These are phyloP conservation scores for Wickerhamiella alocasiicola DNA, from an alignment of 805 yeast genomes.

Conservation along the genomic window DNA sequence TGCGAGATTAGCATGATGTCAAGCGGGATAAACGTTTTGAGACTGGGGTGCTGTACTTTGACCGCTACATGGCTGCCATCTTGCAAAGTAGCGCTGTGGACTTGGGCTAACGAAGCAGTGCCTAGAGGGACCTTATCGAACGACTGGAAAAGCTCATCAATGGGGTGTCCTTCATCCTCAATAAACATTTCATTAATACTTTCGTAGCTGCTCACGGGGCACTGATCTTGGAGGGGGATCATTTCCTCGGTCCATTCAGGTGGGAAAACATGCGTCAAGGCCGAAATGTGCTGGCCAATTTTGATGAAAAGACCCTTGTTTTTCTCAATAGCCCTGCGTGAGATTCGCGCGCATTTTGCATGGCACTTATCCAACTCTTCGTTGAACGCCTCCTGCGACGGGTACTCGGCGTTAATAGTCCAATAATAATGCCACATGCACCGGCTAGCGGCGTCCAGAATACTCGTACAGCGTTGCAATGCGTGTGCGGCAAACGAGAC, in stretches of 20 bases:
- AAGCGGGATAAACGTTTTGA: conserved; percentile 77
- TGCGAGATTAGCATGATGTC: conserved; percentile 68
- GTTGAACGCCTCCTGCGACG: conserved; percentile 34
- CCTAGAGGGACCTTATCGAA: conserved; percentile 76
- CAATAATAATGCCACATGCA: conserved; percentile 63
- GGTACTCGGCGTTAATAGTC: conserved; percentile 37
- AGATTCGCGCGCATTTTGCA: conserved; percentile 59
- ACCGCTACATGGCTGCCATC: conserved; percentile 76
- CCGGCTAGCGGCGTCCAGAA: conserved; percentile 26
- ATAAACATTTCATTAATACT: conserved; percentile 57
- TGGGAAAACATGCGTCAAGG: conserved; percentile 83
- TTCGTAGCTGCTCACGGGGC: conserved; percentile 67
- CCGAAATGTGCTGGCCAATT: conserved; percentile 87
- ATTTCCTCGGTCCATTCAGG: conserved; percentile 91
- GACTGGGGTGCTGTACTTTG: conserved; percentile 84
- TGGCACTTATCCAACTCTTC: conserved; percentile 57
- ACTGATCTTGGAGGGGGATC: conserved; percentile 82
- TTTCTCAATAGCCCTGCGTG: conserved; percentile 62
- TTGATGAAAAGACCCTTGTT: conserved; percentile 93
- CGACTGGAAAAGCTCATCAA: conserved; percentile 52
- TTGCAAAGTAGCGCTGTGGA: conserved; percentile 58
- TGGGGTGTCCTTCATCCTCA: conserved; percentile 47
- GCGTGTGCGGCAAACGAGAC: conserved; percentile 21
- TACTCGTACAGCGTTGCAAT: conserved; percentile 23
- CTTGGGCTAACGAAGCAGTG: conserved; percentile 93